Conservation (phyloP, 257 asterid species). For the Fraxinus quadrangulata region DNA sequence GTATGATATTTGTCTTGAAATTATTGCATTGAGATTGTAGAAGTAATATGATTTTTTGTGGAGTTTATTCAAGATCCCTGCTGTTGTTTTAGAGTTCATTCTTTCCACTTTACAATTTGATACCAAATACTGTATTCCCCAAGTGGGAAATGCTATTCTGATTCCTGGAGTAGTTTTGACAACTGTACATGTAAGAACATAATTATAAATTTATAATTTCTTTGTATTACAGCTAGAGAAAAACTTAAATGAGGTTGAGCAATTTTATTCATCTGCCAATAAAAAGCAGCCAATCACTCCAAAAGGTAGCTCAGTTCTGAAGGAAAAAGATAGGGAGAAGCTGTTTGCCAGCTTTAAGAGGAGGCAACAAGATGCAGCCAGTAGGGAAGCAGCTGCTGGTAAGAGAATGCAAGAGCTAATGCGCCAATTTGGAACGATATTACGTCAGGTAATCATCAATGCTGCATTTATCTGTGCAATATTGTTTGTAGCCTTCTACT, state of each 20-base stretch:
- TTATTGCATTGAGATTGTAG: neutral
- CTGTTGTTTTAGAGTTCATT: neutral
- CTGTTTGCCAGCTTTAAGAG: conserved; percentile 44
- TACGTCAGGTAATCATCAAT: conserved; percentile 50
- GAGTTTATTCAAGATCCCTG: neutral
- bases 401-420: conserved; percentile 88
- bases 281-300: conserved; percentile 48
- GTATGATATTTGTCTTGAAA: neutral
- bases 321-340: conserved; percentile 69
- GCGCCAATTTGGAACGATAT: conserved; percentile 64
- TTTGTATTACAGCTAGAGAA: conserved; percentile 62
- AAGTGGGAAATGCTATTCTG: conserved; percentile 2
- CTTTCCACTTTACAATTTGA: neutral
- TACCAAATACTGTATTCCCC: neutral
- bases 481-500: conserved; percentile 7
- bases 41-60: neutral
- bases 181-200: neutral
- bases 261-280: conserved; percentile 57
- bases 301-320: conserved; percentile 48
- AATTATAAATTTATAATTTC: neutral
- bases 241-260: conserved; percentile 69
- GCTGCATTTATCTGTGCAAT: conserved; percentile 9
- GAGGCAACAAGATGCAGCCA: conserved; percentile 72
- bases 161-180: neutral
- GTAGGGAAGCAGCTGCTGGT: conserved; percentile 69